Evolutionary conservation across 352 stramenopile species (phyloP).

Genomic region (Phytophthora cajani): DNA sequence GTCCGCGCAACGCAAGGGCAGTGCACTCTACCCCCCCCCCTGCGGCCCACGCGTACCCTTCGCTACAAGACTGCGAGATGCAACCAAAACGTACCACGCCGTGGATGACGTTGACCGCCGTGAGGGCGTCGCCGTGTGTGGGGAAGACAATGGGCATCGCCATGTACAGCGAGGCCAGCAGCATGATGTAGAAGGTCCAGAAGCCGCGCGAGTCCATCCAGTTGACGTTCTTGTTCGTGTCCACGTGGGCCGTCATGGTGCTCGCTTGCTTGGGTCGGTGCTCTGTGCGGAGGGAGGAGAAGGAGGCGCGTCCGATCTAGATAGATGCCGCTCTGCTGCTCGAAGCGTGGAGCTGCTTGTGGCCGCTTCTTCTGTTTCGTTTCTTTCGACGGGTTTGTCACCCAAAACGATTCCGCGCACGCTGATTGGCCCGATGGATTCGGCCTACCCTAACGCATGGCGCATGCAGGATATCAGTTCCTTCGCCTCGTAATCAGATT

Average conservation of each 20-base stretch:
- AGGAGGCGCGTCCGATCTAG: background rate
- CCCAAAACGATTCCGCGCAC: slow-evolving; percentile 18
- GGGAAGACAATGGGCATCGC: slow-evolving; percentile 81
- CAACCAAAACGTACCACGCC: slow-evolving; percentile 63
- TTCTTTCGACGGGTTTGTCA: slow-evolving; percentile 31
- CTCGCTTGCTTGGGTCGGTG: background rate
- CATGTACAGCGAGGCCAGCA: slow-evolving; percentile 81
- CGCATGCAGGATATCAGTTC: slow-evolving; percentile 4
- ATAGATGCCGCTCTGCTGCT: background rate
- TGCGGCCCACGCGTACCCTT: background rate
- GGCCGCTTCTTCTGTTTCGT: slow-evolving; percentile 30
- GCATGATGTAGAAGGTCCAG: slow-evolving; percentile 88
- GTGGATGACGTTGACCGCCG: slow-evolving; percentile 87
- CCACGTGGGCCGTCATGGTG: slow-evolving; percentile 53
- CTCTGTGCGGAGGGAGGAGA: background rate
- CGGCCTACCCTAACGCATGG: slow-evolving; percentile 1
- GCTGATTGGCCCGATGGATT: slow-evolving; percentile 32
- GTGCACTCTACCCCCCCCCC: background rate
- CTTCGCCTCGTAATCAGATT: slow-evolving; percentile 1
- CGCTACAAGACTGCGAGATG: background rate
- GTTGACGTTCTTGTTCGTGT: slow-evolving; percentile 92
- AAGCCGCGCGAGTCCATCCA: slow-evolving; percentile 91
- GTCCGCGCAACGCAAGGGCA: background rate
- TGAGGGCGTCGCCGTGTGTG: slow-evolving; percentile 69
- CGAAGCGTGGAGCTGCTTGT: background rate